Evolutionary conservation across 1,284 basidiomycete species (phyloP).

Genomic region (Cryptococcus sp.): DNA sequence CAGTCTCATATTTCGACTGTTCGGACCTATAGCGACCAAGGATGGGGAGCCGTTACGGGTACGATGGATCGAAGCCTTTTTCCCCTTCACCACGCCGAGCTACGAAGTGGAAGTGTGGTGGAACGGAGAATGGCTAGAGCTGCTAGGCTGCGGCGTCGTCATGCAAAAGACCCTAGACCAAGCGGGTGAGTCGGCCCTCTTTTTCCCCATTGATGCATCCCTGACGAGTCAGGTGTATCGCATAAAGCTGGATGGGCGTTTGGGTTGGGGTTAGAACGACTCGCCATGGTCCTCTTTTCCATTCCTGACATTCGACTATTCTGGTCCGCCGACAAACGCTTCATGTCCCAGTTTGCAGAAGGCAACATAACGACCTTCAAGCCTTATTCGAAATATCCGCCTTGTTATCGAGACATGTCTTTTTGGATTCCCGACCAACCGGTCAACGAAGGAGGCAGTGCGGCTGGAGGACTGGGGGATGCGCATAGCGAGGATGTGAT

Average conservation of each 20-base stretch:
- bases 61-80: constrained; percentile 95
- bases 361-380: constrained; percentile 75
- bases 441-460: constrained; percentile 10
- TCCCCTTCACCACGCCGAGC: constrained; percentile 95
- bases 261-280: constrained; percentile 92
- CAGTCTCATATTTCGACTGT: constrained; percentile 75
- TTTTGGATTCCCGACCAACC: constrained; percentile 67
- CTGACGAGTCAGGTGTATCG: constrained; percentile 55
- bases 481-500: constrained; percentile 5
- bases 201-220: not conserved
- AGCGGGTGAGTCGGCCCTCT: constrained; percentile 58
- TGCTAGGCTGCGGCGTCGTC: constrained; percentile 90
- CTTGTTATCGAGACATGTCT: constrained; percentile 82
- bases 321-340: constrained; percentile 87
- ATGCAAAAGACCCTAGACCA: constrained; percentile 80
- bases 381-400: constrained; percentile 83
- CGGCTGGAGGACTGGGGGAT: constrained; percentile 2
- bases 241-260: constrained; percentile 96
- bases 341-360: constrained; percentile 75
- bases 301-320: constrained; percentile 99
- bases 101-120: constrained; percentile 98
- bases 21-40: constrained; percentile 56
- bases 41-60: constrained; percentile 64
- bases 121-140: constrained; percentile 94
- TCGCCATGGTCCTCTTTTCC: constrained; percentile 95